A percentile compares a stretch with the other conserved stretches of the same genome.
Evolutionary conservation across 805 yeast genomes (phyloP).

Genomic region (Saccharomycopsis sp.): DNA sequence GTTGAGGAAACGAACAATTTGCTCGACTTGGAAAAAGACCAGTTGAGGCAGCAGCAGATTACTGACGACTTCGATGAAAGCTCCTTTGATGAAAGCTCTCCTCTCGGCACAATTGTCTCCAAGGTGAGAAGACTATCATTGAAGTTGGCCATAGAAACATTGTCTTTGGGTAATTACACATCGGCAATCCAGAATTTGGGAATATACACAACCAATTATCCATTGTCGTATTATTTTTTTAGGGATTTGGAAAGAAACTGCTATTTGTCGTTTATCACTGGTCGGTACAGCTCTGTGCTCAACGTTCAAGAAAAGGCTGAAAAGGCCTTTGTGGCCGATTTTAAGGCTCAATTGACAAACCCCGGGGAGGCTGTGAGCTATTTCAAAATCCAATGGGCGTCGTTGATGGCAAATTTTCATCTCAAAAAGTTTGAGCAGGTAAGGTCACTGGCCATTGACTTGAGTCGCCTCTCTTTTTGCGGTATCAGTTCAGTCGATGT

Average conservation of each 20-base stretch:
- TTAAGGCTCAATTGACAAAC: background rate
- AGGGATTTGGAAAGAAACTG: slow-evolving; percentile 12
- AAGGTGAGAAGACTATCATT: background rate
- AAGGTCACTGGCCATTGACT: slow-evolving; percentile 11
- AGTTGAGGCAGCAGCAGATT: background rate
- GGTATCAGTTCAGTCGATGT: slow-evolving; percentile 22
- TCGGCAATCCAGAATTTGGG: slow-evolving; percentile 1
- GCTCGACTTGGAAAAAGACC: background rate
- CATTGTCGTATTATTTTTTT: background rate
- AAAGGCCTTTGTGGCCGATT: background rate
- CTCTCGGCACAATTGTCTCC: background rate
- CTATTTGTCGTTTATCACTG: slow-evolving; percentile 4
- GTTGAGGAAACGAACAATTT: background rate
- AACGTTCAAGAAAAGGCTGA: background rate
- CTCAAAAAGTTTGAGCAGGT: slow-evolving; percentile 23
- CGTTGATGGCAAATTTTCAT: slow-evolving; percentile 24
- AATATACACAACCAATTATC: slow-evolving; percentile 1
- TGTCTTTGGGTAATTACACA: slow-evolving; percentile 2
- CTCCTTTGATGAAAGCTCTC: background rate
- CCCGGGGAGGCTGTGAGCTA: slow-evolving; percentile 23
- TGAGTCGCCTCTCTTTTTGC: slow-evolving; percentile 14
- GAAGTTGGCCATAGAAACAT: slow-evolving; percentile 1
- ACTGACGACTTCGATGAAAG: background rate
- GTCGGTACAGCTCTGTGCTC: slow-evolving; percentile 2
- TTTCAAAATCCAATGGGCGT: slow-evolving; percentile 25